Evolutionary conservation across 2,329 filamentous ascomycete genomes (phyloP).

Genomic region (Colletotrichum aenigma): DNA sequence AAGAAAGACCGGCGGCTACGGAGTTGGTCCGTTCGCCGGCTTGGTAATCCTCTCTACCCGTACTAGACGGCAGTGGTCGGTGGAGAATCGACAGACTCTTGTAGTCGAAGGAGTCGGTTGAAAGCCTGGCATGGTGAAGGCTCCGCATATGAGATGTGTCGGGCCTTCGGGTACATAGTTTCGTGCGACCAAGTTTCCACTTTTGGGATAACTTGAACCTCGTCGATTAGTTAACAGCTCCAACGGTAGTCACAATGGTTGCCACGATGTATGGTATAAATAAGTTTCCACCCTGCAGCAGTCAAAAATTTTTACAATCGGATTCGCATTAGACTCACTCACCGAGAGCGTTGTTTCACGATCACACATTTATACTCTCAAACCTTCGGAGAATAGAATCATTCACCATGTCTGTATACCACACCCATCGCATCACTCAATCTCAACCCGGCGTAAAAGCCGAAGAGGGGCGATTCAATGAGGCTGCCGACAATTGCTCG

Average conservation of each 20-base stretch:
- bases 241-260: neutral
- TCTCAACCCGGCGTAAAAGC: neutral
- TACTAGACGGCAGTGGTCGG: neutral
- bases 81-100: neutral
- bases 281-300: neutral
- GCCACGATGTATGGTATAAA: neutral
- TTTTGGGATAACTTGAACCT: neutral
- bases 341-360: neutral
- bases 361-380: neutral
- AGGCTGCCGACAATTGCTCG: conserved; percentile 25
- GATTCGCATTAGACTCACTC: neutral
- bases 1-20: neutral
- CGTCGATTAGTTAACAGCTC: neutral
- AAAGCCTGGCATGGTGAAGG: neutral
- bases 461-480: neutral
- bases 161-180: neutral
- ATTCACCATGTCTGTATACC: neutral
- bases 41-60: neutral
- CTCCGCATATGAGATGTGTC: neutral
- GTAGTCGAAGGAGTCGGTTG: neutral
- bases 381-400: neutral
- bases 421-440: neutral
- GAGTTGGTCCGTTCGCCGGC: neutral
- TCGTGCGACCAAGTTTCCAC: neutral
- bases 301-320: neutral